Conservation (phyloP, 2,329 filamentous ascomycete species). For the Alternaria gaisen region DNA sequence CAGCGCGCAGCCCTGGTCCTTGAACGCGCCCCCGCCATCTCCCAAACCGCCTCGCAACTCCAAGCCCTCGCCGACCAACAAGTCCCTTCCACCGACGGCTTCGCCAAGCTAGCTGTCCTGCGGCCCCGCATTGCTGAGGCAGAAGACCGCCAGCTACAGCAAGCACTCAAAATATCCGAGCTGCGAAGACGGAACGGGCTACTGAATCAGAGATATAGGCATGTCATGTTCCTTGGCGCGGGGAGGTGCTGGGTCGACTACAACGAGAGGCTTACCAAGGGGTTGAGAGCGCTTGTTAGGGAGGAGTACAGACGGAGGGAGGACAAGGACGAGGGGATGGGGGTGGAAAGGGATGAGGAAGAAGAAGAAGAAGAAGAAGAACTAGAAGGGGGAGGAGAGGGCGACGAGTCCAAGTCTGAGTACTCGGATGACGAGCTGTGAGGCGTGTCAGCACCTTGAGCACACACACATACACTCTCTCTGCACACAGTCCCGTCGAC, state of each 20-base stretch:
- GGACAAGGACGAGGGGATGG: slow-evolving; percentile 35
- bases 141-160: slow-evolving; percentile 68
- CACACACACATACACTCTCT: neutral
- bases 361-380: slow-evolving; percentile 16
- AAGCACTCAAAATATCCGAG: slow-evolving; percentile 69
- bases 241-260: slow-evolving; percentile 75
- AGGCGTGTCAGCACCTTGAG: slow-evolving; percentile 3
- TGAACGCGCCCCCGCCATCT: slow-evolving; percentile 55
- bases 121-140: slow-evolving; percentile 69
- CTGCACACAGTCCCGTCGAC: neutral
- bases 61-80: slow-evolving; percentile 56
- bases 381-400: slow-evolving; percentile 13
- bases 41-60: slow-evolving; percentile 54
- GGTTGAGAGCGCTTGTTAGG: slow-evolving; percentile 72
- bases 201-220: slow-evolving; percentile 70
- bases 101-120: slow-evolving; percentile 65
- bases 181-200: slow-evolving; percentile 70
- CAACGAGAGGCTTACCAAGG: slow-evolving; percentile 71
- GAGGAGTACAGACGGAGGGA: slow-evolving; percentile 66
- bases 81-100: slow-evolving; percentile 53
- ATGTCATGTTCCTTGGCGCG: slow-evolving; percentile 72
- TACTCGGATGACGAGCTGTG: slow-evolving; percentile 17
- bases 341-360: neutral
- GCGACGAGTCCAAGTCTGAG: slow-evolving; percentile 1
- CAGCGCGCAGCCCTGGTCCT: slow-evolving; percentile 53